Evolutionary conservation across 2,329 filamentous ascomycete genomes (phyloP), one percentile per base, ranked within the genome.

Genomic region (Calycina marina): DNA sequence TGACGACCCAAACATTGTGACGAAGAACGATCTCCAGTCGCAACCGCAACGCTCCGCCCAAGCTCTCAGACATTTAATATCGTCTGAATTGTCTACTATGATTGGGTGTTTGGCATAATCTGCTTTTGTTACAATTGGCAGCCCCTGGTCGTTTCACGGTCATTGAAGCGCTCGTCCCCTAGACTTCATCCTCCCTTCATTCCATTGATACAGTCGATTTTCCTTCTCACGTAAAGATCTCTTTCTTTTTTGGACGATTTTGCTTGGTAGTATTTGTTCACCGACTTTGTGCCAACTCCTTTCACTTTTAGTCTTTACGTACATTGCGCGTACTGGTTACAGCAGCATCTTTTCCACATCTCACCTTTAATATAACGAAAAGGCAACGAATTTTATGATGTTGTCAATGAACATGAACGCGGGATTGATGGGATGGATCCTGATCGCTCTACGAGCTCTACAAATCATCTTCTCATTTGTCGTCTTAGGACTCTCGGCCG

Each of bases 401-500:
- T 22, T n/a, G 8, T 9, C 20, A n/a, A 22, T 22, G n/a, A 22
- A 22, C n/a, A 22, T 22, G n/a, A n/a, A 22, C 20, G 20, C n/a
- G n/a, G 44, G 41, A 43, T 63, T 65, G 60, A 44, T 47, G 37
- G 55, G 57, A 40, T 48, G 47, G 36, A 37, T 64, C 32, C 45
- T 62, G 25, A 48, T 63, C 29, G 53, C 55, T 30, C 47, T 69
- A 31, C 60, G 66, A 35, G 55, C 56, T 27, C 52, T 58, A 25
- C 66, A 71, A 51, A 51, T 54, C 25, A 29, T 62, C 24, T 56
- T 67, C 18, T 57, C 38, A 35, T 36, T 68, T 17, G 48, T 61
- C 11, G 53, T 66, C n/a, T 40, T 72, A 22, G 56, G 52, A 22
- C 56, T 70, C 4, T 61, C 65, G 15, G 56, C 53, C 30, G 68